A percentile compares a stretch with the other conserved stretches of the same genome.
These are phyloP conservation scores for Penstemon barbatus DNA, from an alignment of 257 asterid species.

Conservation along the genomic window DNA sequence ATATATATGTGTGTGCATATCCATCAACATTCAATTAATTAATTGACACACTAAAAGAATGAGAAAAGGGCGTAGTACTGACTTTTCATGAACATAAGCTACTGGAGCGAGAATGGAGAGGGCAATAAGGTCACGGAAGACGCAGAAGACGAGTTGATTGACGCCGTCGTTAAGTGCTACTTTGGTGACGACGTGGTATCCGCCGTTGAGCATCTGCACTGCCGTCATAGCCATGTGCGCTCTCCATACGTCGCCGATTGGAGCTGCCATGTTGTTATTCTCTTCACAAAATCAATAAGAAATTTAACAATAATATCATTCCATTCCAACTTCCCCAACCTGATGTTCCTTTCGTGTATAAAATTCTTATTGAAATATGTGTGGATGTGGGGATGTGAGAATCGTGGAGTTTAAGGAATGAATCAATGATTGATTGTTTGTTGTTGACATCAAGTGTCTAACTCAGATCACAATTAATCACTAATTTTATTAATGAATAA, in stretches of 20 bases:
- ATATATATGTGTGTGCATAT: too few species aligned
- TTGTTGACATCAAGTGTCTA: too few species aligned
- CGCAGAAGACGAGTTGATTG: constrained; percentile 89
- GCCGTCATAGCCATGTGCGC: constrained; percentile 86
- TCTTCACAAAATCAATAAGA: constrained; percentile 19
- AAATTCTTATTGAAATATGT: too few species aligned
- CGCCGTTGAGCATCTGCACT: constrained; percentile 79
- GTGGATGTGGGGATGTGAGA: too few species aligned
- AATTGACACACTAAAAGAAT: neutral
- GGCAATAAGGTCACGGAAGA: constrained; percentile 75
- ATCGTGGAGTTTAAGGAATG: too few species aligned
- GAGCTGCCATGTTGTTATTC: constrained; percentile 34
- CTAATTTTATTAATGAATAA: too few species aligned
- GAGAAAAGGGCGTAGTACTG: constrained; percentile 12
- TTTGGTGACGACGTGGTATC: constrained; percentile 88
- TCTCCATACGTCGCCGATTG: constrained; percentile 57
- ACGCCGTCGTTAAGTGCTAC: constrained; percentile 92
- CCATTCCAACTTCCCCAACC: too few species aligned
- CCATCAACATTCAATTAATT: too few species aligned
- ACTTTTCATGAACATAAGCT: constrained; percentile 91
- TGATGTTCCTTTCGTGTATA: too few species aligned
- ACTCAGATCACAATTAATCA: too few species aligned
- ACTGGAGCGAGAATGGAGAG: constrained; percentile 83
- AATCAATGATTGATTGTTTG: too few species aligned
- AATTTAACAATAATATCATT: too few species aligned